Percentiles rank a stretch among this genome's conserved stretches.
These are phyloP conservation scores for Penicillium antarcticum DNA, from an alignment of 495 filamentous ascomycete genomes.

Conservation along the genomic window DNA sequence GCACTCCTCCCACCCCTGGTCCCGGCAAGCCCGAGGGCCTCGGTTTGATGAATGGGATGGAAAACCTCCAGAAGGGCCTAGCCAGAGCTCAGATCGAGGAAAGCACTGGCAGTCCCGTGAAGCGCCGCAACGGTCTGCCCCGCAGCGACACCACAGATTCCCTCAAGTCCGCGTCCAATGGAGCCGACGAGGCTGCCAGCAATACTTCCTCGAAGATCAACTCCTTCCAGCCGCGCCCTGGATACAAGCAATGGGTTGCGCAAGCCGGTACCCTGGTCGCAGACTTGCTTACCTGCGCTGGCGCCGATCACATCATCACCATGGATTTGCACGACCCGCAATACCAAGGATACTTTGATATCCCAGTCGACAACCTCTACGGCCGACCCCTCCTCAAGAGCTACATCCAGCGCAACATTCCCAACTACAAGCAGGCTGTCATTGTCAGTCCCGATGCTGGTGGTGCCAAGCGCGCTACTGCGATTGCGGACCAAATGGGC, in stretches of 20 bases:
- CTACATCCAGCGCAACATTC: constrained; percentile 86
- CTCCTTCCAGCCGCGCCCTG: constrained; percentile 76
- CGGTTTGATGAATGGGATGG: constrained; percentile 60
- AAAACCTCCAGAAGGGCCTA: constrained; percentile 63
- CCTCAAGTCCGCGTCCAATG: constrained; percentile 42
- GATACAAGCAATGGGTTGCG: constrained; percentile 98
- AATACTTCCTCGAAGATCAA: constrained; percentile 43
- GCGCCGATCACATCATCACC: constrained; percentile 94
- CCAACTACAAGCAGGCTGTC: constrained; percentile 81
- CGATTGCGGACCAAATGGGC: constrained; percentile 88
- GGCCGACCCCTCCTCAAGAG: constrained; percentile 81
- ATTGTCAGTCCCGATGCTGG: constrained; percentile 96
- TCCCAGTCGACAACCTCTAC: constrained; percentile 95
- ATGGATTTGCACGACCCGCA: constrained; percentile 97
- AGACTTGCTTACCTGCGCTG: constrained; percentile 90
- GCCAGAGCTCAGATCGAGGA: constrained; percentile 59
- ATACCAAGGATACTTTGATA: constrained; percentile 98
- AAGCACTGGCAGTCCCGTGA: constrained; percentile 42
- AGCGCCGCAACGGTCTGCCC: constrained; percentile 38
- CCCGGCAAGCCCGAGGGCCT: constrained; percentile 61
- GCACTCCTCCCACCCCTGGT: constrained; percentile 78
- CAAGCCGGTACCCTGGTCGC: constrained; percentile 95
- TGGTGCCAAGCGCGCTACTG: constrained; percentile 94
- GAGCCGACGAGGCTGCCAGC: constrained; percentile 53
- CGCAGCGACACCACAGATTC: constrained; percentile 65